Evolutionary conservation across 2,329 filamentous ascomycete genomes (phyloP).

Genomic region (Lasiodiplodia theobromae): DNA sequence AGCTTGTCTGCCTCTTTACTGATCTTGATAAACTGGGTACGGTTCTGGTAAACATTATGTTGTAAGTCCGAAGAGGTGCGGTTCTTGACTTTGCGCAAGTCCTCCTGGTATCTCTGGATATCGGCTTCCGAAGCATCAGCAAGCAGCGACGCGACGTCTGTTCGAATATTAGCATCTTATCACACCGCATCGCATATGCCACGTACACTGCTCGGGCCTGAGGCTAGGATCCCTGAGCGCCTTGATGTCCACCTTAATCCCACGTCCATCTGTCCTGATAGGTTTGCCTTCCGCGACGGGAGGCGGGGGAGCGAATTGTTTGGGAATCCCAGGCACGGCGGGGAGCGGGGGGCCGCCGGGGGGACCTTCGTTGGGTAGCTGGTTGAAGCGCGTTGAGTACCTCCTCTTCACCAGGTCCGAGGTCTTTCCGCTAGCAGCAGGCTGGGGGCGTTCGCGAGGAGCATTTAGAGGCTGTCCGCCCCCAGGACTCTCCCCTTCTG

Average conservation of each 20-base stretch:
- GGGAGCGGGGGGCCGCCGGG: slow-evolving; percentile 71
- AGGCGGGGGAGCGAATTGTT: slow-evolving; percentile 63
- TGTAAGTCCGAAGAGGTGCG: slow-evolving; percentile 85
- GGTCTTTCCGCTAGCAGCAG: slow-evolving; percentile 57
- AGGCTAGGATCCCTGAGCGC: slow-evolving; percentile 81
- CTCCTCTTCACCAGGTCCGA: slow-evolving; percentile 90
- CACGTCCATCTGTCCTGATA: slow-evolving; percentile 59
- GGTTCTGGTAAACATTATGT: slow-evolving; percentile 95
- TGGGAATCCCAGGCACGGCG: slow-evolving; percentile 65
- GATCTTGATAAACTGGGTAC: slow-evolving; percentile 98
- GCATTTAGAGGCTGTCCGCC: slow-evolving; percentile 35
- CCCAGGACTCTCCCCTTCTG: slow-evolving; percentile 31
- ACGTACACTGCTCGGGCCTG: slow-evolving; percentile 77
- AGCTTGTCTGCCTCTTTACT: slow-evolving; percentile 99
- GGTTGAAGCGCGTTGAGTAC: slow-evolving; percentile 92
- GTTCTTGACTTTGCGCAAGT: slow-evolving; percentile 77
- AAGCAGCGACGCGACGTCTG: slow-evolving; percentile 72
- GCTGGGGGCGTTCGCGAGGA: slow-evolving; percentile 51
- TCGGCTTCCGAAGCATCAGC: slow-evolving; percentile 88
- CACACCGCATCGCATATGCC: slow-evolving; percentile 35
- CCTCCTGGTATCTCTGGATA: slow-evolving; percentile 80
- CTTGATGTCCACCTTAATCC: slow-evolving; percentile 76
- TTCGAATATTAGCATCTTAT: not conserved
- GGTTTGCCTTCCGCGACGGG: slow-evolving; percentile 54
- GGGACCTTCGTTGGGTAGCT: slow-evolving; percentile 70